Conservation (phyloP, 2,329 filamentous ascomycete species). For the Epichloe scottii region DNA sequence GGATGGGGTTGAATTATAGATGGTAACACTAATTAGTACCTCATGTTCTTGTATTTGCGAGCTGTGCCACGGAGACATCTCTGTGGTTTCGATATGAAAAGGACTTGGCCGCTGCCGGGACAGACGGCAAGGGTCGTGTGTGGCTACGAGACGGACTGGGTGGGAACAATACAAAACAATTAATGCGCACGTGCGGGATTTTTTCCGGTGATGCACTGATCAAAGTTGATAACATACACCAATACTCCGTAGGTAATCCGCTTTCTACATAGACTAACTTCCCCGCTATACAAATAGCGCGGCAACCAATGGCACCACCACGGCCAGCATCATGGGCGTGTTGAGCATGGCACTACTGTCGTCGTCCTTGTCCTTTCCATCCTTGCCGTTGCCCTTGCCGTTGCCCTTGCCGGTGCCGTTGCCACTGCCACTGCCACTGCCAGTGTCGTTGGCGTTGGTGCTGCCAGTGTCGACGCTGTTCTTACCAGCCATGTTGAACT, state of each 20-base stretch:
- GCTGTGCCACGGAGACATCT: slow-evolving; percentile 17
- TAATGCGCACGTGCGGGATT: too few relatives aligned
- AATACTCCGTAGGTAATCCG: too few relatives aligned
- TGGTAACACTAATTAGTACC: slow-evolving; percentile 10
- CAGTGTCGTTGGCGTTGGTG: slow-evolving; percentile 9
- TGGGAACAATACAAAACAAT: too few relatives aligned
- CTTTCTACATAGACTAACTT: slow-evolving; percentile 7
- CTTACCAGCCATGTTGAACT: slow-evolving; percentile 33
- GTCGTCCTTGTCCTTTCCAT: slow-evolving; percentile 6
- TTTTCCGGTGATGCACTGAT: too few relatives aligned
- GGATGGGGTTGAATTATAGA: slow-evolving; percentile 8
- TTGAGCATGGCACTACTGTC: slow-evolving; percentile 17
- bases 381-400: background rate
- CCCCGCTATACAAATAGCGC: slow-evolving; percentile 18
- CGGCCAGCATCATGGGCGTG: slow-evolving; percentile 21
- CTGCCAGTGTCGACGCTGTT: slow-evolving; percentile 25
- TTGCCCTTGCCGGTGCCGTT: background rate
- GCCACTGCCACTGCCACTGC: slow-evolving; percentile 9
- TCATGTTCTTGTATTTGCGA: slow-evolving; percentile 22
- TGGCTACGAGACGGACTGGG: slow-evolving; percentile 1
- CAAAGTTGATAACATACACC: too few relatives aligned
- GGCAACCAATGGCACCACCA: slow-evolving; percentile 20
- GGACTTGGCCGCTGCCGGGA: slow-evolving; percentile 2
- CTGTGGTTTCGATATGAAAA: background rate
- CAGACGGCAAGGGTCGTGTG: slow-evolving; percentile 2